Evolutionary conservation across 2,329 filamentous ascomycete species (phyloP), one percentile per base, ranked within the genome.

Genomic region (Akanthomyces lecanii): DNA sequence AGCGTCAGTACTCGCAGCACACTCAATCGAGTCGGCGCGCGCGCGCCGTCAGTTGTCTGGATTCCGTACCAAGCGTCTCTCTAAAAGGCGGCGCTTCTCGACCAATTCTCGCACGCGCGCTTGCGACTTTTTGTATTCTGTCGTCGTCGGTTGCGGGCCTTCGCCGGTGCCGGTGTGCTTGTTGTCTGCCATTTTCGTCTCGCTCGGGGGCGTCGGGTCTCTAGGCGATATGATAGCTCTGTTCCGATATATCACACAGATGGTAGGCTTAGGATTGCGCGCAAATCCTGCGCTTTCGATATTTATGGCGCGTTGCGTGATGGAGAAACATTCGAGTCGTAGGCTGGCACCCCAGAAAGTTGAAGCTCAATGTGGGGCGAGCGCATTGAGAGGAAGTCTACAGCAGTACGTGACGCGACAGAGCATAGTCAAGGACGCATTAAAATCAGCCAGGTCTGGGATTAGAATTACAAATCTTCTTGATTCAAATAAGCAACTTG

Each of bases 41-140:
- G 45, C n/a, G 38, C 18, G 16, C 3, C 10, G 12, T 55, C 33
- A 10, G 2, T 36, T 8, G 33, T 36, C 33, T 36, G 33, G 8
- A 36, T 11, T 11, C 66, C 74, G 54, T 68, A 79, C 77, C 48
- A 80, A 69, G 25, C 73, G 74, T 63, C 73, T 70, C 61, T 77
- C 71, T 21, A 77, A 68, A 61, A 74, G 67, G 59, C 76, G 70
- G 36, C 77, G 74, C 67, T 78, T 78, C 55, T 81, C 77, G 25
- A 82, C 73, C 57, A 82, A 72, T 38, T 81, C 79, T 52, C 79
- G 78, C 59, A 83, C 77, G 33, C 77, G 75, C 53, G 77, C 74
- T 65, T 81, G 79, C 50, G 81, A 78, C 65, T 81, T 81, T 69
- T 80, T 79, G 65, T 83, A 83, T 68, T 82, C 80, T 21, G 77